Base-by-base conservation (phyloP, 2,329 filamentous ascomycete species). In the Cordyceps pruinosa region DNA sequence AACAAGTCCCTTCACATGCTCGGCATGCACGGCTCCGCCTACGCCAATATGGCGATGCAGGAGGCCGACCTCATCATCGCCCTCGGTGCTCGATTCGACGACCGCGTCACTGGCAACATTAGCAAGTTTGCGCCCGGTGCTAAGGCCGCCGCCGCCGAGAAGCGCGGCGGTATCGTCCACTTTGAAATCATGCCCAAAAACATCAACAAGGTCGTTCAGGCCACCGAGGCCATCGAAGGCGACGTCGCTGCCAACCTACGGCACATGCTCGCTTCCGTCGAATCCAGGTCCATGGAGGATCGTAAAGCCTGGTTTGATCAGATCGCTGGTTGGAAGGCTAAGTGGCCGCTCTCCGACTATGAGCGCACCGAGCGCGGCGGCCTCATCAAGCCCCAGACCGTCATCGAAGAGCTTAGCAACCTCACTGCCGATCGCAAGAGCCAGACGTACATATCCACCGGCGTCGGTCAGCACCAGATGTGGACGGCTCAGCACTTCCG, bases 161-260 rank as follows among this genome's bases (percentile, higher is more conserved):
- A 86, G 55, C 88, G 91, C 61, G 94, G 94, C 66, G 94, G 94
- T 68, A 97, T 99, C 66, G 83, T 97, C 17, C 93, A 99, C 74
- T 97, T 97, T 68, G 93, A 97, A 71, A 93, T 99, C 67, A 88
- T 97, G 87, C 93, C 94, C 66, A 99, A 99, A 86, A 97, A 99
- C 79, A 97, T 97, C 77, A 97, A 97, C 85, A 99, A 97, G 82
- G 92, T 97, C 42, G 88, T 99, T 15, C 90, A 97, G 75, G 92
- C 93, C 8, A 97, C 89, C 42, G 91, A 97, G 75, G 93, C 94
- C 46, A 87, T 97, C 19, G 93, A 96, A 75, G 94, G 94, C 59
- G 93, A 97, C 68, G 90, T 96, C 30, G 85, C 86, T 3, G 76
- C 85, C 19, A 97, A 96, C 72, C 77, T 97, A 34, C 79, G 79